phyloP scores from a whole-genome alignment of 108 stramenopile genomes.

The Cyclotella choctawhatcheeana region DNA sequence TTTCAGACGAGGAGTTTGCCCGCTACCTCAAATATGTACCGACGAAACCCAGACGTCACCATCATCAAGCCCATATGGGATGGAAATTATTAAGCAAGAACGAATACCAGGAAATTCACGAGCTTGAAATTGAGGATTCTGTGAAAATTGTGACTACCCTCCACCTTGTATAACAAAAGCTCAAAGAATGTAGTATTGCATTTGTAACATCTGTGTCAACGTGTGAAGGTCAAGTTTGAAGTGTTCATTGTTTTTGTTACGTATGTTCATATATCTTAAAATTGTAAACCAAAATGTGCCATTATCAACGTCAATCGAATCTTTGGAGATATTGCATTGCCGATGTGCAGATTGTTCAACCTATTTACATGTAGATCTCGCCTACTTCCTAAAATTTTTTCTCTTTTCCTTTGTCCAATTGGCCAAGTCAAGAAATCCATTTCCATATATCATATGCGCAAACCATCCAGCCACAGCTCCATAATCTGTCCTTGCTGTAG shows the following conservation, averaged over 20 bases:
- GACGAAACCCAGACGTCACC: neutral
- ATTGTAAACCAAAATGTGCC: neutral
- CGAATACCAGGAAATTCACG: neutral
- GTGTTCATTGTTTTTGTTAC: too few species aligned
- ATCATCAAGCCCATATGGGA: conserved; percentile 10
- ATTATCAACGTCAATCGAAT: neutral
- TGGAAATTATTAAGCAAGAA: conserved; percentile 16
- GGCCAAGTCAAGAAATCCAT: conserved; percentile 39
- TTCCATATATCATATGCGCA: conserved; percentile 66
- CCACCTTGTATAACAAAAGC: neutral
- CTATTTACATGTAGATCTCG: too few species aligned
- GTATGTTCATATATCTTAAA: neutral
- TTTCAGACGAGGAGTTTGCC: neutral
- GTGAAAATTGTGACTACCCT: conserved; percentile 4
- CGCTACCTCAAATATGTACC: neutral
- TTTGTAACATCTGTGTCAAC: neutral
- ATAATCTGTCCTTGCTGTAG: conserved; percentile 65
- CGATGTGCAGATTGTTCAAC: neutral
- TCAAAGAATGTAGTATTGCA: neutral
- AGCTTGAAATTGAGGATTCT: conserved; percentile 3
- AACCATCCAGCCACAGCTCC: conserved; percentile 73
- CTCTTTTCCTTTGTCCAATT: conserved; percentile 35
- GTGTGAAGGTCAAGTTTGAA: too few species aligned
- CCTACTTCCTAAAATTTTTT: too few species aligned
- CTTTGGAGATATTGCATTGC: neutral